Conservation (phyloP, 2,329 filamentous ascomycete genomes). For the Drechslerella coelobrocha region DNA sequence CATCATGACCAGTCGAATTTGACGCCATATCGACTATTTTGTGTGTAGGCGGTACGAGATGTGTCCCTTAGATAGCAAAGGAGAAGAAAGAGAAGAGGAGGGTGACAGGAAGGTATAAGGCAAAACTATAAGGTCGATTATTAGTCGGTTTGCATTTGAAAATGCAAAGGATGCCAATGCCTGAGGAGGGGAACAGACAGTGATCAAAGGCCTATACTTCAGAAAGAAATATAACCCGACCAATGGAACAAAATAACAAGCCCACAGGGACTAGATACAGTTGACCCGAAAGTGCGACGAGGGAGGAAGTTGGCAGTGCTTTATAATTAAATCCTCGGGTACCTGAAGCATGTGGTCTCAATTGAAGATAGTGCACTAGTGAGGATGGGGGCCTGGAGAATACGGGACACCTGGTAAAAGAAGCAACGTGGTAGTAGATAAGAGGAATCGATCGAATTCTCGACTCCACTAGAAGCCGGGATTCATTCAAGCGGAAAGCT, state of each 20-base stretch:
- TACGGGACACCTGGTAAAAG: background rate
- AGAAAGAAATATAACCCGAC: conserved; percentile 5
- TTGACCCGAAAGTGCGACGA: conserved; percentile 21
- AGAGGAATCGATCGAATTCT: background rate
- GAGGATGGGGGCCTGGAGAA: background rate
- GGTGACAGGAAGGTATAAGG: background rate
- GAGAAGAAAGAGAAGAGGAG: background rate
- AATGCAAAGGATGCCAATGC: background rate
- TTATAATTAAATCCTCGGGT: conserved; percentile 32
- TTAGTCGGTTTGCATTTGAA: background rate
- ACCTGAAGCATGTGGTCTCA: conserved; percentile 5
- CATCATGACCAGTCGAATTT: background rate
- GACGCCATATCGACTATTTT: conserved; percentile 19
- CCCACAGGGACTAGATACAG: background rate
- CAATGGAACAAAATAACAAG: background rate
- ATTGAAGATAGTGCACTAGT: conserved; percentile 5
- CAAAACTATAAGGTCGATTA: background rate
- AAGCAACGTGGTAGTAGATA: conserved; percentile 21
- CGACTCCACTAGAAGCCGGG: conserved; percentile 1
- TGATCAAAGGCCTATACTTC: background rate
- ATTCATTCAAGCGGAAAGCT: conserved; percentile 4
- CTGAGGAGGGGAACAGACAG: background rate
- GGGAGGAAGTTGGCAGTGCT: conserved; percentile 41
- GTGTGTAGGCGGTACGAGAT: background rate
- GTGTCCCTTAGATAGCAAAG: background rate